Conservation (phyloP, 164 flowering plant species). For the Akebia trifoliata region DNA sequence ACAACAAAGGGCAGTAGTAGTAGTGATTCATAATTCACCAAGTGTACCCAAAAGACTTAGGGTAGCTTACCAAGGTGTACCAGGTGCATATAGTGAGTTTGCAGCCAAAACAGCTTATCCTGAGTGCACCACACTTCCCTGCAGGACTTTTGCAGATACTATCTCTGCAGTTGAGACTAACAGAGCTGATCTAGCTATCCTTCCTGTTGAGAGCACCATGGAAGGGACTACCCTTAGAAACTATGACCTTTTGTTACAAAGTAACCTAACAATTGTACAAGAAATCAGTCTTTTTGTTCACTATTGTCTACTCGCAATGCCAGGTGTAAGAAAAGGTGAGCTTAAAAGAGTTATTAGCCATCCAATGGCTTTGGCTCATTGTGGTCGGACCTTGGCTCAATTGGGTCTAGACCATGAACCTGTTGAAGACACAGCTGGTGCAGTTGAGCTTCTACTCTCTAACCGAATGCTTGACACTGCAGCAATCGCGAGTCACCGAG, state of each 20-base stretch:
- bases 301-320: constrained; percentile 28
- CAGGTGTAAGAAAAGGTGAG: constrained; percentile 22
- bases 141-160: constrained; percentile 15
- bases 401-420: constrained; percentile 24
- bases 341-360: constrained; percentile 27
- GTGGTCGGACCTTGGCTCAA: constrained; percentile 18
- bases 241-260: constrained; percentile 19
- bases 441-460: constrained; percentile 24
- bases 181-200: constrained; percentile 19
- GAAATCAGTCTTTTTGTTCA: constrained; percentile 26
- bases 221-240: constrained; percentile 25
- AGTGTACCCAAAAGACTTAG: constrained; percentile 5
- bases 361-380: constrained; percentile 30
- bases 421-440: constrained; percentile 32
- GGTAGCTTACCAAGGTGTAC: constrained; percentile 29
- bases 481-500: constrained; percentile 30
- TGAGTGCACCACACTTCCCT: constrained; percentile 19
- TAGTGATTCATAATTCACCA: no score
- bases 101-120: constrained; percentile 26
- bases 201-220: constrained; percentile 29
- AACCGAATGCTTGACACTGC: constrained; percentile 25
- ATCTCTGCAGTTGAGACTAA: constrained; percentile 20
- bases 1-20: no score
- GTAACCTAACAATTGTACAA: constrained; percentile 19
- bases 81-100: constrained; percentile 32